Conservation (phyloP, 257 asterid species). For the Solanum gandarillasii region DNA sequence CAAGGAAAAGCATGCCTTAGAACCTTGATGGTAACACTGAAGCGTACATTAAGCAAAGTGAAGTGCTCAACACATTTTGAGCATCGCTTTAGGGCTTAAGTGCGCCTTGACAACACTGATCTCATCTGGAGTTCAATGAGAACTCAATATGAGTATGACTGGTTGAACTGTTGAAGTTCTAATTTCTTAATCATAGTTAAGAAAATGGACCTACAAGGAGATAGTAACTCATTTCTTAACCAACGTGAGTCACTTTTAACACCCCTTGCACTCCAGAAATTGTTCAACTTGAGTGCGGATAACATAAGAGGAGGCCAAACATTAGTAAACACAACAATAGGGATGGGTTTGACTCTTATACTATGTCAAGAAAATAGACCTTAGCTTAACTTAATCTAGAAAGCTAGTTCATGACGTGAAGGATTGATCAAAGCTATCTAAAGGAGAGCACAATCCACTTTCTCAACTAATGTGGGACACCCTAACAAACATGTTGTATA, state of each 20-base stretch:
- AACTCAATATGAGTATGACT: neutral
- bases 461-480: neutral
- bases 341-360: neutral
- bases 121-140: neutral
- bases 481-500: neutral
- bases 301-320: neutral
- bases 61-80: neutral
- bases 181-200: neutral
- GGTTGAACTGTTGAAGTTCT: neutral
- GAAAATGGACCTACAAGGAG: neutral
- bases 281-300: neutral
- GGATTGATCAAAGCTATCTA: neutral
- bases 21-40: neutral
- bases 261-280: neutral
- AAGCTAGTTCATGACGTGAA: neutral
- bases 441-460: neutral
- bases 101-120: neutral
- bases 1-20: neutral
- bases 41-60: fast-evolving
- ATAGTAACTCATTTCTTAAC: neutral
- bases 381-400: neutral
- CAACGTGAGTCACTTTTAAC: neutral
- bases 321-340: neutral
- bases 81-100: neutral
- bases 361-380: neutral